phyloP scores from a whole-genome alignment of 2,329 filamentous ascomycete species.

The Cladosporium sp. region DNA sequence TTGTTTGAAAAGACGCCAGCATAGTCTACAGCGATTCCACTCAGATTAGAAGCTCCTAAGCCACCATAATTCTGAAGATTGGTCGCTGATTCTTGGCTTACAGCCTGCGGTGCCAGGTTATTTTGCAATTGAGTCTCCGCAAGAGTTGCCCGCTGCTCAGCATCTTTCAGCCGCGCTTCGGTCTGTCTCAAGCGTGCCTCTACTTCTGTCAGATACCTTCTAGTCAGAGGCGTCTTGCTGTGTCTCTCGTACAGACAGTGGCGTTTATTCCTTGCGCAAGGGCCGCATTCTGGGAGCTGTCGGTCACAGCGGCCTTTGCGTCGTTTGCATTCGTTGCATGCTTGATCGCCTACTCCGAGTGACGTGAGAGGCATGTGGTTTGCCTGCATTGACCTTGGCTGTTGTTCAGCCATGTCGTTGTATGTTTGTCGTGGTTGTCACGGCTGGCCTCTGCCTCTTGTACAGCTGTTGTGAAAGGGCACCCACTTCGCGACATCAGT shows the following conservation, averaged over 20 bases:
- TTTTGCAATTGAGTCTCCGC: constrained; percentile 20
- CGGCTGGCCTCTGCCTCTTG: no score
- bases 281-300: constrained; percentile 35
- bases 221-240: constrained; percentile 44
- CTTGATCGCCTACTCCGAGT: constrained; percentile 18
- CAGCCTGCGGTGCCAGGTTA: constrained; percentile 2
- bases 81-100: background rate
- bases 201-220: constrained; percentile 44
- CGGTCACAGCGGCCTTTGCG: constrained; percentile 25
- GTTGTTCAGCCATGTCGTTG: no score
- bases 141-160: constrained; percentile 20
- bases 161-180: constrained; percentile 20
- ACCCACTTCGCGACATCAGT: no score
- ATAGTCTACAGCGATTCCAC: no score
- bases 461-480: no score
- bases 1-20: no score
- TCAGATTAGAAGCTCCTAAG: no score
- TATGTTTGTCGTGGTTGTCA: no score
- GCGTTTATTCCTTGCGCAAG: constrained; percentile 40
- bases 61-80: no score
- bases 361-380: background rate
- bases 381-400: background rate
- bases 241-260: constrained; percentile 48
- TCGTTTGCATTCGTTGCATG: constrained; percentile 27
- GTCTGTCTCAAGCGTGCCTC: constrained; percentile 37